Conservation (phyloP, 371 early-diverging fungal genomes). For the Smittium mucronatum region DNA sequence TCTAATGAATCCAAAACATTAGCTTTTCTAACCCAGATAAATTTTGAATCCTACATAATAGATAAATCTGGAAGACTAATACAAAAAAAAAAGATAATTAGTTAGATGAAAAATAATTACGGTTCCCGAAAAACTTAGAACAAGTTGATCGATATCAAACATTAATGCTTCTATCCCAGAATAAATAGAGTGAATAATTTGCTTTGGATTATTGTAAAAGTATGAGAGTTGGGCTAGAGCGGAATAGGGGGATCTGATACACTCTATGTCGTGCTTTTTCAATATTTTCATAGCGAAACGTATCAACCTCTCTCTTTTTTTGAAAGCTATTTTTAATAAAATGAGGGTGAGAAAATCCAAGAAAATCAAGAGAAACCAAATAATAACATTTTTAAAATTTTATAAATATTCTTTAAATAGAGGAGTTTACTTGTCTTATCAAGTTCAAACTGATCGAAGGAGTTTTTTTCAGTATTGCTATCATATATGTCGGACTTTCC, state of each 20-base stretch:
- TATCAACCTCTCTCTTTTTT: background rate
- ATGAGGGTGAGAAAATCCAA: no score
- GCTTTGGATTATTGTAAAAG: conserved; percentile 51
- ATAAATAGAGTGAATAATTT: conserved; percentile 55
- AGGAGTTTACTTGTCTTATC: background rate
- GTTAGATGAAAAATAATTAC: conserved; percentile 19
- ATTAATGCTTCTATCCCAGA: conserved; percentile 59
- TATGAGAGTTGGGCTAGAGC: conserved; percentile 73
- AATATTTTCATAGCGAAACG: conserved; percentile 40
- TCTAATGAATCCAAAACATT: conserved; percentile 47
- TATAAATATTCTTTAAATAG: conserved; percentile 27
- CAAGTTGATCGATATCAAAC: conserved; percentile 66
- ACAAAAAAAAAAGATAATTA: background rate
- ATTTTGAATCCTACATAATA: conserved; percentile 41
- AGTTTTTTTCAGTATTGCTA: background rate
- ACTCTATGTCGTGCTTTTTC: conserved; percentile 47
- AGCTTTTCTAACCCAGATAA: conserved; percentile 51
- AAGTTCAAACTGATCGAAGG: background rate
- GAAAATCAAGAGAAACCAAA: no score
- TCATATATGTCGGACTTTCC: background rate
- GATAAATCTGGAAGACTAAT: background rate
- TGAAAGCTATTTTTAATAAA: conserved; percentile 14
- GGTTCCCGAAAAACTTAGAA: conserved; percentile 49
- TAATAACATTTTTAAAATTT: no score
- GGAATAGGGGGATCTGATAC: conserved; percentile 70